phyloP scores from a whole-genome alignment of 2,329 filamentous ascomycete species.

The Aspergillus persii region DNA sequence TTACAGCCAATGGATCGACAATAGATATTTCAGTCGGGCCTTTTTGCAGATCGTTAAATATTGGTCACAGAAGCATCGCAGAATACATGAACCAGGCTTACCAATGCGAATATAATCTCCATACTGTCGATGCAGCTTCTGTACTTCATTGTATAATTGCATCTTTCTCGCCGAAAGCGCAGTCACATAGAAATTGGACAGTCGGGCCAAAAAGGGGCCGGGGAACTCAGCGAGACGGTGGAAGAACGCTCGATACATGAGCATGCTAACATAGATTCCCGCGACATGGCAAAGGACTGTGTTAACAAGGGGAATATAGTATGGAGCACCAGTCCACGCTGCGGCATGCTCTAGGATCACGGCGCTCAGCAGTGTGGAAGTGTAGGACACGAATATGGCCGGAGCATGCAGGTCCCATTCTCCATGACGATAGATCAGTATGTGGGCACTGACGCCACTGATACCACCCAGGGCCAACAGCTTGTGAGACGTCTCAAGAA shows the following conservation, averaged over 20 bases:
- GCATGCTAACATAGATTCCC: slow-evolving; percentile 1
- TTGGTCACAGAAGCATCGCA: too few relatives aligned
- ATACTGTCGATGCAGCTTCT: slow-evolving; percentile 22
- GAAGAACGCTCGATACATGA: slow-evolving; percentile 26
- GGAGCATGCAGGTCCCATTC: background rate
- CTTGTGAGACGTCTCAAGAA: too few relatives aligned
- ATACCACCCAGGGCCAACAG: background rate
- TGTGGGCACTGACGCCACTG: background rate
- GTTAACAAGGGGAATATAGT: too few relatives aligned
- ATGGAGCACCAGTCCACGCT: too few relatives aligned
- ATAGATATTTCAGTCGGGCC: too few relatives aligned
- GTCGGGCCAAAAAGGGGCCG: slow-evolving; percentile 21
- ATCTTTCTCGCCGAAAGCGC: slow-evolving; percentile 14
- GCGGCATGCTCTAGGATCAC: too few relatives aligned
- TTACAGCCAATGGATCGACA: too few relatives aligned
- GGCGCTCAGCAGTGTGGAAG: too few relatives aligned
- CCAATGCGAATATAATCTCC: slow-evolving; percentile 32
- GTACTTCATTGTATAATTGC: slow-evolving; percentile 12
- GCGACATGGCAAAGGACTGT: too few relatives aligned
- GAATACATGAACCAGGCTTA: slow-evolving; percentile 17
- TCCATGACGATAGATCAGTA: background rate
- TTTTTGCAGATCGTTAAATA: too few relatives aligned
- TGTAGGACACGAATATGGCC: too few relatives aligned
- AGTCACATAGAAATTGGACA: slow-evolving; percentile 21
- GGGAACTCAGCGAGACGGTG: slow-evolving; percentile 27